Base-by-base conservation (phyloP, 2,329 filamentous ascomycete genomes). In the Trichophaea hybrida region DNA sequence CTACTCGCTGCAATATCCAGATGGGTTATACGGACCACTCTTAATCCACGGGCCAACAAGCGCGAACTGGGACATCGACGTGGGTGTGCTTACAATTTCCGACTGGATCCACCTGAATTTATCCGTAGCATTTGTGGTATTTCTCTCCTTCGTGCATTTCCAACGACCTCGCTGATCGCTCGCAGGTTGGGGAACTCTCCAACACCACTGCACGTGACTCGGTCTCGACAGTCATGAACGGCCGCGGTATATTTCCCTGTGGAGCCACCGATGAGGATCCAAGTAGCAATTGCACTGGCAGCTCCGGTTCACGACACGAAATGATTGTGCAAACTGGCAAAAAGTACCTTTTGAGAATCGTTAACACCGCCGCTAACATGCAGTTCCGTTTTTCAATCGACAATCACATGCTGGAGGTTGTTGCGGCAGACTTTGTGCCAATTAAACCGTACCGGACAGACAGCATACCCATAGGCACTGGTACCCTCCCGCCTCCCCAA, bases 401-500 rank as follows among this genome's bases (percentile, higher is more conserved):
- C 78, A 76, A 75, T 1, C 82, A 86, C 70, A 77, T 72, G 31
- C 73, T 86, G 71, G 82, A 75, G 0, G 79, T 86, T 59, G 80
- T 85, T 55, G 75, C 81, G 24, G 79, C 80, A 65, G 83, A 86
- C 68, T 83, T 83, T 61, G 78, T 84, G 4, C 74, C 77, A 1
- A 73, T 85, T 24, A 69, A 79, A 63, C 82, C 84, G 0, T 86
- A 85, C 69, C 74, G 77, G 4, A 82, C 82, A 0, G 74, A 78
- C 2, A 76, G 80, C 1, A 73, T 86, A n/a, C 81, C 76, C 4
- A 73, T 86, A 10, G 81, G 76, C 37, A 74, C 84, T 48, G 79
- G 78, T 49, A 24, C n/a, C 10, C 10, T 15, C n/a, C 38, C 10
- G 10, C 38, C 38, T 4, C 1, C 10, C 38, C 38, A 15, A 15